Conservation (phyloP, 345 rosid species). For the Camelina sativa region DNA sequence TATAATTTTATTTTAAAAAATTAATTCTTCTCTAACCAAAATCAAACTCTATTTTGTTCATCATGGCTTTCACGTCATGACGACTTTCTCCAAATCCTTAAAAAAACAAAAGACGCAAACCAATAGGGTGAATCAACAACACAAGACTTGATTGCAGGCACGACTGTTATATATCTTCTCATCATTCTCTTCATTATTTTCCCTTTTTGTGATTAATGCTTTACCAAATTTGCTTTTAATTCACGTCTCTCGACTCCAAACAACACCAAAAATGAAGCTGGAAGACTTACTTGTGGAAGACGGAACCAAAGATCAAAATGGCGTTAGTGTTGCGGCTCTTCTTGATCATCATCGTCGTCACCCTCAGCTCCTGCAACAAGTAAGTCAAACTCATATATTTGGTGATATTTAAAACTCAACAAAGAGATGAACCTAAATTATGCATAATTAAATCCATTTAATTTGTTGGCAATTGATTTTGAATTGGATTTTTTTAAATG, state of each 20-base stretch:
- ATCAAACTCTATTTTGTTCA: constrained; percentile 30
- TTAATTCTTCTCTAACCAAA: constrained; percentile 4
- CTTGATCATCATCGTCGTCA: constrained; percentile 43
- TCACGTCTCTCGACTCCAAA: neutral
- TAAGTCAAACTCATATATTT: constrained; percentile 25
- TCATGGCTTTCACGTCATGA: constrained; percentile 45
- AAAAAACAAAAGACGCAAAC: neutral
- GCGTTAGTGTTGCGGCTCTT: constrained; percentile 35
- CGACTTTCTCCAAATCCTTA: constrained; percentile 34
- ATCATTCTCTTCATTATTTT: constrained; percentile 1
- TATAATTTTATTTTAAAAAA: neutral
- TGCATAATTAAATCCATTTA: neutral
- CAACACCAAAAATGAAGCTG: constrained; percentile 59
- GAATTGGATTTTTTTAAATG: too few relatives aligned
- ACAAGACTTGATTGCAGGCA: constrained; percentile 38
- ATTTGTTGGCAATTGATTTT: neutral
- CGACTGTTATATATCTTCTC: constrained; percentile 19
- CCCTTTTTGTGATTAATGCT: neutral
- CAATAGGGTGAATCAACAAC: constrained; percentile 29
- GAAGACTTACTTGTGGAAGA: constrained; percentile 76
- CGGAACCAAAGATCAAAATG: constrained; percentile 45
- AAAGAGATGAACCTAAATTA: neutral
- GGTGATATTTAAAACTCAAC: neutral
- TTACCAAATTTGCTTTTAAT: constrained; percentile 16
- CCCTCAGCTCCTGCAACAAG: constrained; percentile 13